Conservation (phyloP, 2,329 filamentous ascomycete genomes). For the Colletotrichum echinochloae region DNA sequence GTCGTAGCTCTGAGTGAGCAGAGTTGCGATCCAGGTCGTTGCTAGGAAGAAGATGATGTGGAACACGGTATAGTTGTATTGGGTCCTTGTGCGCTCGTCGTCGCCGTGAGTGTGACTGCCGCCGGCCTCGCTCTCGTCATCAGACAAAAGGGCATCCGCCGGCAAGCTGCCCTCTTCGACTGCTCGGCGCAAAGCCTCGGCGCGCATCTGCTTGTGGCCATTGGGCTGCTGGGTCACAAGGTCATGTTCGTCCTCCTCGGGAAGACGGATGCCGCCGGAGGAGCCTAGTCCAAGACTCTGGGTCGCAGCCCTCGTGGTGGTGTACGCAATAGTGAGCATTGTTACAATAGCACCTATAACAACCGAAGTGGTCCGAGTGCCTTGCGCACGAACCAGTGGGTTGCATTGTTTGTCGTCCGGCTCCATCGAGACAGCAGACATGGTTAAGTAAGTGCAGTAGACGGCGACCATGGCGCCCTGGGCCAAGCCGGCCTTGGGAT, state of each 20-base stretch:
- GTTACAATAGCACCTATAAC: constrained; percentile 95
- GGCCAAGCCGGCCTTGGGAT: constrained; percentile 93
- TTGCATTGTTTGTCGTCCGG: constrained; percentile 95
- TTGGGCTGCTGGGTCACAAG: constrained; percentile 88
- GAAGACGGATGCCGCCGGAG: constrained; percentile 68
- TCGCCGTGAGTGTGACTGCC: constrained; percentile 74
- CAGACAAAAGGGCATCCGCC: constrained; percentile 86
- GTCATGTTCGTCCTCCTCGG: constrained; percentile 84
- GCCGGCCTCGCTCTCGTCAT: constrained; percentile 74
- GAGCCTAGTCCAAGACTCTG: constrained; percentile 81
- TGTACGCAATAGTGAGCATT: constrained; percentile 97
- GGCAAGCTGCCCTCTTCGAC: constrained; percentile 94
- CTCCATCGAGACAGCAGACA: constrained; percentile 99
- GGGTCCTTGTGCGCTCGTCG: constrained; percentile 88
- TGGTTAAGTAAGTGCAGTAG: constrained; percentile 98
- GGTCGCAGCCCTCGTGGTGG: constrained; percentile 94
- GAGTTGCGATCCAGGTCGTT: constrained; percentile 93
- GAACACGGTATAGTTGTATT: constrained; percentile 97
- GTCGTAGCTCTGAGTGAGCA: constrained; percentile 80
- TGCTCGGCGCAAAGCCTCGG: constrained; percentile 88
- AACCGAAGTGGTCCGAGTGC: constrained; percentile 89
- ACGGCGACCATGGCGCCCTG: constrained; percentile 97
- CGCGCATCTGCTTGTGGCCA: constrained; percentile 88
- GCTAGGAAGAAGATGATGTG: constrained; percentile 98
- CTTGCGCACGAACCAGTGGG: constrained; percentile 85